Evolutionary conservation across 2,329 filamentous ascomycete species (phyloP).

Genomic region (Elsinoe batatas): DNA sequence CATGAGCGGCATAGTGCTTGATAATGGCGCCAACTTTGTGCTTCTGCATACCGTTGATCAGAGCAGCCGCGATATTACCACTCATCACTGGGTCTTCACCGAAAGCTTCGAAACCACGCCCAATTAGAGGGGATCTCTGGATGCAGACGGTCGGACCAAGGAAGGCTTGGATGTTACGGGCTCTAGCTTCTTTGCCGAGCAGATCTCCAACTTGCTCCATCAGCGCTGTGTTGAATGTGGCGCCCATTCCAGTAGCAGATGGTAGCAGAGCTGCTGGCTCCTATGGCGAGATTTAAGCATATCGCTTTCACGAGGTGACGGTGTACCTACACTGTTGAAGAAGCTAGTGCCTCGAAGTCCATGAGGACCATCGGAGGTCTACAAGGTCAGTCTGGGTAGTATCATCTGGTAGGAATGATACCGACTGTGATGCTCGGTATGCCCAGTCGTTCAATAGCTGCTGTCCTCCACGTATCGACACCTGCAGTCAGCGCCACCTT

Average conservation of each 20-base stretch:
- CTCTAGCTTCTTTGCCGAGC: conserved; percentile 61
- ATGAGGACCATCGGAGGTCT: conserved; percentile 58
- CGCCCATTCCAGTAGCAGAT: conserved; percentile 66
- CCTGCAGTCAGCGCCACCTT: conserved; percentile 5
- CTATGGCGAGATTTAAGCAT: not conserved
- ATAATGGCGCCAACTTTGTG: conserved; percentile 66
- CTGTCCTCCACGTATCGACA: conserved; percentile 1
- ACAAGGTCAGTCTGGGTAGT: not conserved
- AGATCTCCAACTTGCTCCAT: conserved; percentile 60
- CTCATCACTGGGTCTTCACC: conserved; percentile 73
- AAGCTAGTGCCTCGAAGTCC: conserved; percentile 59
- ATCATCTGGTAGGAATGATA: not conserved
- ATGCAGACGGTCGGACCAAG: conserved; percentile 72
- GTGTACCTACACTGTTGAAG: conserved; percentile 47
- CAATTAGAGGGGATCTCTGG: conserved; percentile 74
- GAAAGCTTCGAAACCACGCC: conserved; percentile 78
- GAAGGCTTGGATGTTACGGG: conserved; percentile 63
- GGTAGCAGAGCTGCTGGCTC: conserved; percentile 60
- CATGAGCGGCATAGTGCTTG: conserved; percentile 67
- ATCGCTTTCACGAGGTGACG: not conserved
- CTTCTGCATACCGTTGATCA: conserved; percentile 56
- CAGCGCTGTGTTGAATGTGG: conserved; percentile 67
- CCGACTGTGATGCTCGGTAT: conserved; percentile 4
- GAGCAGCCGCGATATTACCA: conserved; percentile 57
- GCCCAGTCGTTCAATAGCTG: conserved; percentile 3